Evolutionary conservation across 2,329 filamentous ascomycete genomes (phyloP).

Genomic region (Cladosporium sp.): DNA sequence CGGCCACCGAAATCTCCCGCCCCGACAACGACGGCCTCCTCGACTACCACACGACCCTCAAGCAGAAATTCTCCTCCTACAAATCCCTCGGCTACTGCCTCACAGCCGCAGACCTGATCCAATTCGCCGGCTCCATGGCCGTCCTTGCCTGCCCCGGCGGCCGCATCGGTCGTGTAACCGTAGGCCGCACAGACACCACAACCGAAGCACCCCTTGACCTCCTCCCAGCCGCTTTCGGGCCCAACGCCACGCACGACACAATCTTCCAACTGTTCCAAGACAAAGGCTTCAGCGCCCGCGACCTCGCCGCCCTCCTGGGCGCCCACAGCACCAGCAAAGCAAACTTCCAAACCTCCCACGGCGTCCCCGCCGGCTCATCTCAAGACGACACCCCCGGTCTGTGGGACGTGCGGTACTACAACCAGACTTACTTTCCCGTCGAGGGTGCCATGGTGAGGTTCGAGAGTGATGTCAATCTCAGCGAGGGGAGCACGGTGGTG

Average conservation of each 20-base stretch:
- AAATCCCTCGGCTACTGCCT: conserved; percentile 25
- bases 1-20: conserved; percentile 32
- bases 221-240: conserved; percentile 41
- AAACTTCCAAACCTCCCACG: conserved; percentile 27
- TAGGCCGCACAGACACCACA: conserved; percentile 45
- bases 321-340: conserved; percentile 50
- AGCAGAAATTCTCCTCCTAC: conserved; percentile 33
- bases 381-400: conserved; percentile 47
- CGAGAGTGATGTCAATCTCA: conserved; percentile 30
- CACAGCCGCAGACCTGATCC: conserved; percentile 53
- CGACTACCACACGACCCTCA: conserved; percentile 38
- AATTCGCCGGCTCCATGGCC: conserved; percentile 44
- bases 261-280: conserved; percentile 45
- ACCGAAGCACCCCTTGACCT: conserved; percentile 39
- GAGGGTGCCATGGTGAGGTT: conserved; percentile 25
- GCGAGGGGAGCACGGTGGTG: conserved; percentile 22
- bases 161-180: conserved; percentile 46
- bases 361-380: conserved; percentile 31
- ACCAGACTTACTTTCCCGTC: conserved; percentile 27
- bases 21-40: conserved; percentile 44
- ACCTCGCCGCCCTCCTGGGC: conserved; percentile 52
- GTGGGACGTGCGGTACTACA: conserved; percentile 50
- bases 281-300: conserved; percentile 48
- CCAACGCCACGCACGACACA: conserved; percentile 32
- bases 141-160: conserved; percentile 50